Base-by-base conservation (phyloP, 2,329 filamentous ascomycete genomes). In the Amauroascus niger region DNA sequence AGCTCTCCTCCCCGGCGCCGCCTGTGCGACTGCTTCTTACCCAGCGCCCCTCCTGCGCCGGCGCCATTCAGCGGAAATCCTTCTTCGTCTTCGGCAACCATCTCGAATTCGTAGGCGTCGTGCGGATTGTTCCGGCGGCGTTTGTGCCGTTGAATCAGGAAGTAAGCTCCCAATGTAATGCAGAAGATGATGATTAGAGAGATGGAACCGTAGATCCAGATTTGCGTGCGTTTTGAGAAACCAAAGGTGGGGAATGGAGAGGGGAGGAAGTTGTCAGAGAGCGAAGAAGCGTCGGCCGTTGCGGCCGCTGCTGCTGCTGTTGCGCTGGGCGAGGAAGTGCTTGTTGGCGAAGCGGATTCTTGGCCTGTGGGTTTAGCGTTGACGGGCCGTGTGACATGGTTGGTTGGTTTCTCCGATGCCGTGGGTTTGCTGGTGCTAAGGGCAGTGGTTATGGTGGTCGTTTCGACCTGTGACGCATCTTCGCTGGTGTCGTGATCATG, bases 51-150 rank as follows among this genome's bases (percentile, higher is more conserved):
- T 61, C 60, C 53, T 8, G 18, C 53, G 9, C 47, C 64, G 59
- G 18, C 66, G 64, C 32, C 61, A 62, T 71, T 72, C 78, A 67
- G 74, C 74, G 49, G 67, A 71, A 55, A 63, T 26, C 78, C 76
- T 61, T 83, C 76, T 61, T 95, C 89, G 18, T 88, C 86, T 53
- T 90, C 86, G 62, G 93, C 85, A 46, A 98, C 78, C 58, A 95
- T 84, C 71, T 95, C 90, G 61, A 98, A 98, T 62, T 96, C 91
- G 69, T 96, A 97, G 66, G 85, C 84, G 63, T 91, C 87, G 48
- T 87, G 81, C 2, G 83, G 78, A 67, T 81, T 82, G 69, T 87
- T 88, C 61, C 82, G 82, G 24, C 88, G 78, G 39, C 86, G 82
- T 66, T 84, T 86, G 54, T 87, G 83, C 26, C 89, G 83, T 41